Base-by-base conservation (phyloP, 164 flowering plant species). In the Umbellularia californica region DNA sequence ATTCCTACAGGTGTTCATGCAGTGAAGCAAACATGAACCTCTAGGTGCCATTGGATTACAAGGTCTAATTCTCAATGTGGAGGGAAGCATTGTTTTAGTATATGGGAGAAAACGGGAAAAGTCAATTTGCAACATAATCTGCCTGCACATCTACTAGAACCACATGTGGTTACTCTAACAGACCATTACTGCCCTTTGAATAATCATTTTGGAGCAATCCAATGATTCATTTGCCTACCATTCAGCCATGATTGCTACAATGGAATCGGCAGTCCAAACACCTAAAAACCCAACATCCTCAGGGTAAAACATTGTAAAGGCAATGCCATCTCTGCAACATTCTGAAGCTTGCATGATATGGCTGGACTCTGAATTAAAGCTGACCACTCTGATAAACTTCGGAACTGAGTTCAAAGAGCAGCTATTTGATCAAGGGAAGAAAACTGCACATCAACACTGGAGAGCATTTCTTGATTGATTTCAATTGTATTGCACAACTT, bases 351-450 rank as follows among this genome's bases (percentile, higher is more conserved):
- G 60, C 17, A 5, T 19, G 20, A 55, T 55, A 14, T 19, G 17
- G 17, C 60, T 55, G 20, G n/a, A 55, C 60, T 55, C 20, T 19
- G 6, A 55, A 55, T 55, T 12, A 12, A 17, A 12, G 58, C 58
- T 52, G 58, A 52, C 19, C 58, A 52, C 28, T 20, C 14, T 2
- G 51, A 51, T 12, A 63, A 63, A 24, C 22, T 63, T 63, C 30
- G 4, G 25, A n/a, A n/a, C 66, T n/a, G 24, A 55, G 41, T 85
- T 52, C 81, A 89, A 50, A 88, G 80, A 78, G 76, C 79, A 71
- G 78, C 83, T 68, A 90, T 77, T 74, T 87, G 82, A 55, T 83
- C 86, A 7, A 83, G 83, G 67, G 91, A 84, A 52, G 81, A 77
- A 72, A 87, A 87, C 64, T 87, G 85, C n/a, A 28, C 7, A 63